Evolutionary conservation across 1,284 basidiomycete genomes (phyloP), one percentile per base, ranked within the genome.

Genomic region (Trichosporon faecale): DNA sequence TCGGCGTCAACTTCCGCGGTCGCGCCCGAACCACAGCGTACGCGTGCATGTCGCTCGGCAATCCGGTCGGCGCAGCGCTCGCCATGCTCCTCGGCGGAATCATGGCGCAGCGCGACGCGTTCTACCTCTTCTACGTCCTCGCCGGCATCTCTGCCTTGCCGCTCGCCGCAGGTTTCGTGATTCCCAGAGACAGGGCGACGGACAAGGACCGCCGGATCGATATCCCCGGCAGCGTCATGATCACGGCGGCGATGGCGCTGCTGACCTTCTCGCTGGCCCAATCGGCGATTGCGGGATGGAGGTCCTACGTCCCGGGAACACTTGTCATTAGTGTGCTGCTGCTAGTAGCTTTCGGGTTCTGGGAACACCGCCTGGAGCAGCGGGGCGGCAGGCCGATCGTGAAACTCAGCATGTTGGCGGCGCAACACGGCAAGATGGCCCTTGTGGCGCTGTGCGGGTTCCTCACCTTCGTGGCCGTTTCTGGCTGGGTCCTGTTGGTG

Each of bases 91-190:
- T 78, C 29, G 77, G 76, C 35, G 78, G 77, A 31, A 68, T 73
- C 3, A 67, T 79, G 1, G 67, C 77, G 0, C 71, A 76, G 70
- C 49, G 49, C 23, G 49, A 52, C 49, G 21, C 49, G n/a, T 52
- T 52, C 23, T 78, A 77, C 67, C 72, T 79, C 35, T 81, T 78
- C 70, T 78, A 76, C 72, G 73, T 82, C 16, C 75, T 80, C 40
- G 80, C 75, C 8, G 79, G 78, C 0, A 65, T 81, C 0, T 66
- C 72, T 2, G 55, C 78, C 18, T 40, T 80, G 21, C 76, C 78
- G 2, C 68, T 79, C 25, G 68, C 76, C 5, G 65, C 76, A n/a
- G 79, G 78, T 1, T 72, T 35, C 27, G 76, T 77, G 49, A 77
- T 80, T 23, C 81, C 81, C 0, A 33, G 46, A 6, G 77, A 79